Percentiles rank a stretch among this genome's conserved stretches.
Evolutionary conservation across 2,329 filamentous ascomycete species (phyloP).

Genomic region (Cladosporium velox): DNA sequence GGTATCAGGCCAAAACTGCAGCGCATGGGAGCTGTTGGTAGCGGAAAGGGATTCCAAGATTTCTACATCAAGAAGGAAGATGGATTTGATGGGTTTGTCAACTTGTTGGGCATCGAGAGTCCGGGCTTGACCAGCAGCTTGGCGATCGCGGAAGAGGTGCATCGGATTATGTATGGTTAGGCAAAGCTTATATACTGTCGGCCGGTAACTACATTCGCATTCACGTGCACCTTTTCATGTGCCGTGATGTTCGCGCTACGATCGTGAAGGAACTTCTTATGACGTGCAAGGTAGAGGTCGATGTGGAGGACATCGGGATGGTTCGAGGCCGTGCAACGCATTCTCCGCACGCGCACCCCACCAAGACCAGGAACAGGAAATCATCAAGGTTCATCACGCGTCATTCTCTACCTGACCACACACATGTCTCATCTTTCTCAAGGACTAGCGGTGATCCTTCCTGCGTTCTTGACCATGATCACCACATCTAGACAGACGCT

Average conservation of each 20-base stretch:
- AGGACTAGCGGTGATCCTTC: background rate
- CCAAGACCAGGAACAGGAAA: constrained; percentile 8
- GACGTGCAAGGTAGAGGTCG: background rate
- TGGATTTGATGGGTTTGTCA: constrained; percentile 80
- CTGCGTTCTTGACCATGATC: background rate
- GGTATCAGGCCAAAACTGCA: constrained; percentile 87
- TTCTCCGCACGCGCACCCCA: constrained; percentile 2
- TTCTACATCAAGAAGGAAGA: constrained; percentile 79
- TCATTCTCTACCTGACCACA: background rate
- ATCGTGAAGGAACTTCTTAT: background rate
- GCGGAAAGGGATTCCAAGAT: constrained; percentile 72
- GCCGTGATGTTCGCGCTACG: background rate
- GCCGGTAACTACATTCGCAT: background rate
- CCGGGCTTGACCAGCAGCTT: constrained; percentile 85
- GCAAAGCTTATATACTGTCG: background rate
- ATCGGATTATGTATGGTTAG: constrained; percentile 53
- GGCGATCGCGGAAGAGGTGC: constrained; percentile 80
- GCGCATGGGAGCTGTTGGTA: constrained; percentile 61
- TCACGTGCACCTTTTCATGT: background rate
- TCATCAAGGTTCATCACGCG: constrained; percentile 3
- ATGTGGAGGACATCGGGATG: constrained; percentile 13
- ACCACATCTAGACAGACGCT: background rate
- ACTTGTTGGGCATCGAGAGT: constrained; percentile 89
- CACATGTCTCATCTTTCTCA: background rate
- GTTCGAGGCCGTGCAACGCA: constrained; percentile 1